Evolutionary conservation across 2,329 filamentous ascomycete genomes (phyloP).

Genomic region (Ophiostoma populinum): DNA sequence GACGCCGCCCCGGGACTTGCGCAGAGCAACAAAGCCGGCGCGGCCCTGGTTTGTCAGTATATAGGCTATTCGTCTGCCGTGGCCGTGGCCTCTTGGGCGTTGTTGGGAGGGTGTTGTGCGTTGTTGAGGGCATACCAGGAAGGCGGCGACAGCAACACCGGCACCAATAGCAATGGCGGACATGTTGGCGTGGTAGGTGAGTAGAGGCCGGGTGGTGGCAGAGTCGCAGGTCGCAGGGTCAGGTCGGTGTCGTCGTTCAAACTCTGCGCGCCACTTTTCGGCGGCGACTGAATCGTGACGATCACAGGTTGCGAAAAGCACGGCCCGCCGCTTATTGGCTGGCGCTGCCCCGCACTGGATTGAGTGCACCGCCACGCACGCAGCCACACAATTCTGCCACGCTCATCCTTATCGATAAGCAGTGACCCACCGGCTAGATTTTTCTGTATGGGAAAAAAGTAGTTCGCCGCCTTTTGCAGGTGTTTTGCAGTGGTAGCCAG

Average conservation of each 20-base stretch:
- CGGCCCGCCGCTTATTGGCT: too few relatives aligned
- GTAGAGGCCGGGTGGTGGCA: neutral
- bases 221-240: neutral
- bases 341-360: too few relatives aligned
- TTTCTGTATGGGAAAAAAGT: constrained; percentile 7
- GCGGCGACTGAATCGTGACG: neutral
- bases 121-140: constrained; percentile 28
- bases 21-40: constrained; percentile 76
- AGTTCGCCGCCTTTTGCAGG: constrained; percentile 11
- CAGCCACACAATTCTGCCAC: constrained; percentile 8
- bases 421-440: constrained; percentile 10
- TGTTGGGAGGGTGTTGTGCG: too few relatives aligned
- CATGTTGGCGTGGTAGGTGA: neutral
- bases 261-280: constrained; percentile 2
- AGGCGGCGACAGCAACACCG: constrained; percentile 47
- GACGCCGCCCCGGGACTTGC: constrained; percentile 61
- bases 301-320: constrained; percentile 1
- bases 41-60: constrained; percentile 46
- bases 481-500: constrained; percentile 2
- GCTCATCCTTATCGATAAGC: constrained; percentile 10
- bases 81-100: too few relatives aligned
- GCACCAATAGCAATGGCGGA: constrained; percentile 40
- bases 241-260: neutral
- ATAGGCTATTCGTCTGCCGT: too few relatives aligned
- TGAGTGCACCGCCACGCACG: too few relatives aligned